Evolutionary conservation across 2,329 filamentous ascomycete genomes (phyloP).

Genomic region (Exophiala viscosa): DNA sequence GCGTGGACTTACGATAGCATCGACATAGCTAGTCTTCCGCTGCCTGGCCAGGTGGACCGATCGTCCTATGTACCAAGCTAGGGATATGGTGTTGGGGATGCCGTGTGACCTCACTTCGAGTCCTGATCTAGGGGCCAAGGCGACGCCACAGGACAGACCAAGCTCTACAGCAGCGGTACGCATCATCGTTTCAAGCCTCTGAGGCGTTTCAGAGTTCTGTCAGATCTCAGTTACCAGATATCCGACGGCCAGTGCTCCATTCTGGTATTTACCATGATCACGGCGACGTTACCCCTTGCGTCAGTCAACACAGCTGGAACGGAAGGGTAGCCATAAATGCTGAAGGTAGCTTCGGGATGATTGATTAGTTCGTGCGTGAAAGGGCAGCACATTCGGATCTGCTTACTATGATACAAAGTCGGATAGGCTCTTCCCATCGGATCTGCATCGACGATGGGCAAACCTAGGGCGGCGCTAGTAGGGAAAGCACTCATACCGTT

Average conservation of each 20-base stretch:
- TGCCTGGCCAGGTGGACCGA: slow-evolving; percentile 29
- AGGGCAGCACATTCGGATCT: too few species aligned
- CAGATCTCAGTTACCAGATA: too few species aligned
- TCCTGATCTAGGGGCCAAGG: slow-evolving; percentile 38
- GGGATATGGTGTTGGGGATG: slow-evolving; percentile 36
- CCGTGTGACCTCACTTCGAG: slow-evolving; percentile 35
- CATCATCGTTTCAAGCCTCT: slow-evolving; percentile 34
- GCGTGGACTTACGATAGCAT: slow-evolving; percentile 38
- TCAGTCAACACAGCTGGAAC: slow-evolving; percentile 32
- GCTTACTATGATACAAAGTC: too few species aligned
- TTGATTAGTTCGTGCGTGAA: too few species aligned
- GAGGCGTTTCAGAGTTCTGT: slow-evolving; percentile 38
- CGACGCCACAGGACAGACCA: slow-evolving; percentile 37
- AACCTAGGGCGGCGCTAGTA: slow-evolving; percentile 39
- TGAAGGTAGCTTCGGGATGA: too few species aligned
- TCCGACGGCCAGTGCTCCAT: too few species aligned
- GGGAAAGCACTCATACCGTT: slow-evolving; percentile 61
- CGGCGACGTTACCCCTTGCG: slow-evolving; percentile 40
- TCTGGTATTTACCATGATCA: too few species aligned
- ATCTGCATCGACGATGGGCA: slow-evolving; percentile 44
- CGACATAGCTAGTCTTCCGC: slow-evolving; percentile 35
- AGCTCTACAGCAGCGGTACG: slow-evolving; percentile 23
- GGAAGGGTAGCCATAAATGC: too few species aligned
- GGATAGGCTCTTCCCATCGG: slow-evolving; percentile 37
- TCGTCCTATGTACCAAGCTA: slow-evolving; percentile 32